These are phyloP conservation scores for Acanthamoeba lenticulata DNA, from an alignment of 208 protist genomes.

Conservation along the genomic window DNA sequence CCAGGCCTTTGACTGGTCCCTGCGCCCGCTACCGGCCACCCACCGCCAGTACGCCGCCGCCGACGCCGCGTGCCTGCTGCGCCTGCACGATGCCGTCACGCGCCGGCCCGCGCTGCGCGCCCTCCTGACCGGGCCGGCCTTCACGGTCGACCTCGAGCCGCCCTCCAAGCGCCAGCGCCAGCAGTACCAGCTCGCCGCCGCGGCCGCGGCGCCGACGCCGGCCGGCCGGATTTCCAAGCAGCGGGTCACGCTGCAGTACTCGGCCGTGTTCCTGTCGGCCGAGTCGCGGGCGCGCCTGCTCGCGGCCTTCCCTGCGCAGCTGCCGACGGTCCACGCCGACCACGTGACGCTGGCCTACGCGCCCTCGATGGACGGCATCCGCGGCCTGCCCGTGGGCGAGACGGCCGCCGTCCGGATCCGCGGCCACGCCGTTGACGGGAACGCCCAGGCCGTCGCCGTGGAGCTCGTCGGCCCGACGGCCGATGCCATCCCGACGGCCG, in stretches of 20 bases:
- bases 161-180: neutral
- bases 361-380: neutral
- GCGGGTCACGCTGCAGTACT: constrained; percentile 35
- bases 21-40: neutral
- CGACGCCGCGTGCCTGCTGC: constrained; percentile 51
- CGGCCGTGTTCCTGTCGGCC: neutral
- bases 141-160: neutral
- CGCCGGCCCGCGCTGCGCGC: neutral
- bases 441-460: constrained; percentile 11
- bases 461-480: neutral
- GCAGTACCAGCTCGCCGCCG: neutral
- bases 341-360: constrained; percentile 58
- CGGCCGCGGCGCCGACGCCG: neutral
- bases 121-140: neutral
- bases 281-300: neutral
- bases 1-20: constrained; percentile 43
- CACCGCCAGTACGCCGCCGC: constrained; percentile 46
- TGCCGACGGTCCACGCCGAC: neutral
- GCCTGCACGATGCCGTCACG: neutral
- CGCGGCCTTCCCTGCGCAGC: neutral
- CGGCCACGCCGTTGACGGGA: neutral
- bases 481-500: neutral
- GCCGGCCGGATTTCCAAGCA: neutral
- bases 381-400: neutral
- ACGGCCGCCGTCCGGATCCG: neutral